Evolutionary conservation across 345 rosid genomes (phyloP).

Genomic region (Aquilaria yunnanensis): DNA sequence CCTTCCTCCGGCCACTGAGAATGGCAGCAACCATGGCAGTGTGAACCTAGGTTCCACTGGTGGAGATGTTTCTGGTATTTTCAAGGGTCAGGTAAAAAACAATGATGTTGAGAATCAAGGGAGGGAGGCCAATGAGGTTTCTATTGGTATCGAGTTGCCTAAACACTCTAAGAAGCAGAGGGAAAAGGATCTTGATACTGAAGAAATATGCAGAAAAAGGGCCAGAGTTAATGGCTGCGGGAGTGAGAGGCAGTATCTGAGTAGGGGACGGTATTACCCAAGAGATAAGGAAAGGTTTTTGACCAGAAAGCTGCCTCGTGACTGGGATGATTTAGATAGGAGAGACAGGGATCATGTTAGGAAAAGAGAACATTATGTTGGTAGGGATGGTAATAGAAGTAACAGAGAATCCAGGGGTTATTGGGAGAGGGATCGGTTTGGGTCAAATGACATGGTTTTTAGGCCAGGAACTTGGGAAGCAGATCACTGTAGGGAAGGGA

Average conservation of each 20-base stretch:
- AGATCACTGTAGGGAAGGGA: constrained; percentile 46
- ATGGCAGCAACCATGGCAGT: neutral
- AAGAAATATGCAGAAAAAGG: constrained; percentile 47
- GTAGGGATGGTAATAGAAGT: constrained; percentile 53
- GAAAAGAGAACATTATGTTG: constrained; percentile 46
- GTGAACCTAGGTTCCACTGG: constrained; percentile 17
- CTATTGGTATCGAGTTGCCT: constrained; percentile 4
- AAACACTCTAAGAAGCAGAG: constrained; percentile 20
- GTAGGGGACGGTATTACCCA: constrained; percentile 34
- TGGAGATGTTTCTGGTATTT: constrained; percentile 18
- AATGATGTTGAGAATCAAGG: constrained; percentile 14
- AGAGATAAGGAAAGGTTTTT: constrained; percentile 49
- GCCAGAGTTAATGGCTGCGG: constrained; percentile 31
- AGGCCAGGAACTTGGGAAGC: constrained; percentile 82
- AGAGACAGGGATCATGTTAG: constrained; percentile 51
- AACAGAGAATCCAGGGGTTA: constrained; percentile 72
- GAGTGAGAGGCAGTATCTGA: constrained; percentile 27
- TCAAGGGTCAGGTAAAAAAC: constrained; percentile 12
- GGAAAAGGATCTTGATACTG: constrained; percentile 29
- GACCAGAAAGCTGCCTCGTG: constrained; percentile 54
- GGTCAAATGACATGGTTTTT: constrained; percentile 68
- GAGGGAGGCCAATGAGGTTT: constrained; percentile 13
- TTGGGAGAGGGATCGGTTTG: constrained; percentile 89
- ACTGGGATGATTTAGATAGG: constrained; percentile 50
- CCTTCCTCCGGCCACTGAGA: constrained; percentile 22